Percentiles rank a stretch among this genome's conserved stretches.
Evolutionary conservation across 805 yeast genomes (phyloP).

Genomic region (Wickerhamomyces strasburgensis): DNA sequence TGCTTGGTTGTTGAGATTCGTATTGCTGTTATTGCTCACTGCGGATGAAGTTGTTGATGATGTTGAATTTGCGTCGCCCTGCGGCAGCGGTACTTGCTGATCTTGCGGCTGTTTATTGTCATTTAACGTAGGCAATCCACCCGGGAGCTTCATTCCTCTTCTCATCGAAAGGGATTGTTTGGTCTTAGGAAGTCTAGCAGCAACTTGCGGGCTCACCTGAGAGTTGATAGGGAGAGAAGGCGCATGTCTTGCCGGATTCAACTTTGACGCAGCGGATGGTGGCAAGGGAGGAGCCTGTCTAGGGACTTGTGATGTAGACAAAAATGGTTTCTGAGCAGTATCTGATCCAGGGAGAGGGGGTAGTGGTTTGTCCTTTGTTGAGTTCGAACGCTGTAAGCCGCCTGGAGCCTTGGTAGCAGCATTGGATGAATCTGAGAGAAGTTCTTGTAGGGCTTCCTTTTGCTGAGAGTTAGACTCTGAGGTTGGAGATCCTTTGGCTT

Average conservation of each 20-base stretch:
- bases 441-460: background rate
- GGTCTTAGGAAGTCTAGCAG: constrained; percentile 71
- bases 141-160: constrained; percentile 88
- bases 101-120: constrained; percentile 23
- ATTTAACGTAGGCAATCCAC: constrained; percentile 55
- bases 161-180: constrained; percentile 77
- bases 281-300: constrained; percentile 1
- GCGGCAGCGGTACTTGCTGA: constrained; percentile 1
- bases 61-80: background rate
- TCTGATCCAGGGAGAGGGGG: constrained; percentile 45
- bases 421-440: background rate
- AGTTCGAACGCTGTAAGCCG: constrained; percentile 17
- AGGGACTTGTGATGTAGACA: no score
- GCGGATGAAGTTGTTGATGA: background rate
- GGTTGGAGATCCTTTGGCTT: constrained; percentile 28
- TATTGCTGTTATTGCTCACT: constrained; percentile 21
- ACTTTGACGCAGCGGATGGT: constrained; percentile 7
- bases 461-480: background rate
- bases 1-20: constrained; percentile 18
- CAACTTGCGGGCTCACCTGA: constrained; percentile 77
- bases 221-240: constrained; percentile 27
- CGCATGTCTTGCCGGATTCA: constrained; percentile 27
- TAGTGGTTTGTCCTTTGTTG: constrained; percentile 30
- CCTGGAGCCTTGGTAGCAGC: constrained; percentile 6
- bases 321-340: no score